These are phyloP conservation scores for Pichia sp. DNA, from an alignment of 1,139 yeast genomes.

Conservation along the genomic window DNA sequence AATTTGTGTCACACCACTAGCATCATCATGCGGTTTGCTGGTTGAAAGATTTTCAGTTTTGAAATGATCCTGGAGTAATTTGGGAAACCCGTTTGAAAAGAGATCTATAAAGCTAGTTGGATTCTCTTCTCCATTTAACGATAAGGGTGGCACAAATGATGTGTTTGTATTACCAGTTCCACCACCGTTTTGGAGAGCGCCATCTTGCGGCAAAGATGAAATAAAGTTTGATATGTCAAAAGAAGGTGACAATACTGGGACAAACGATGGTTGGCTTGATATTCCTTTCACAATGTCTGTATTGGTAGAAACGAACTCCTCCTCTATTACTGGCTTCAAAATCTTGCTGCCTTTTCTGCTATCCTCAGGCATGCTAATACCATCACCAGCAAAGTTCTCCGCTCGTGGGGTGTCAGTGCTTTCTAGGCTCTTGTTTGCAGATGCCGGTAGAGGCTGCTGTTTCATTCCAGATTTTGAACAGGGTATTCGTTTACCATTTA, in stretches of 20 bases:
- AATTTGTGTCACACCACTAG: slow-evolving; percentile 9
- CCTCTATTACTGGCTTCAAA: no score
- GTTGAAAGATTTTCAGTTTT: slow-evolving; percentile 10
- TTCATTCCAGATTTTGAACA: not conserved
- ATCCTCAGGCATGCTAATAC: no score
- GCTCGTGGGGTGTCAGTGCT: no score
- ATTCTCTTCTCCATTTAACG: slow-evolving; percentile 16
- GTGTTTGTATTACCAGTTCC: not conserved
- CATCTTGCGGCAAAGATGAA: not conserved
- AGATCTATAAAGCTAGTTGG: slow-evolving; percentile 17
- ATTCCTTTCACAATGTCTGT: not conserved
- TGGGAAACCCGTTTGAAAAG: slow-evolving; percentile 26
- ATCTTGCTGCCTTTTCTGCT: no score
- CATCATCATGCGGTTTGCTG: not conserved
- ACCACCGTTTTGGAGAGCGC: not conserved
- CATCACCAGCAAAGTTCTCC: no score
- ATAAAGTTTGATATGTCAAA: slow-evolving; percentile 1
- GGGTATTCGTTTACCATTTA: not conserved
- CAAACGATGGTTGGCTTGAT: not conserved
- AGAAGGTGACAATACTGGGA: slow-evolving; percentile 1
- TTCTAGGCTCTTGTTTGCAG: no score
- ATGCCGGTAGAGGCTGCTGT: not conserved
- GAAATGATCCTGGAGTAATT: slow-evolving; percentile 23
- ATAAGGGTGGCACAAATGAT: slow-evolving; percentile 7
- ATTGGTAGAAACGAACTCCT: no score